Percentiles rank a stretch among this genome's conserved stretches.
phyloP scores from a whole-genome alignment of 768 basidiomycete species.

The Gloeophyllum trabeum region DNA sequence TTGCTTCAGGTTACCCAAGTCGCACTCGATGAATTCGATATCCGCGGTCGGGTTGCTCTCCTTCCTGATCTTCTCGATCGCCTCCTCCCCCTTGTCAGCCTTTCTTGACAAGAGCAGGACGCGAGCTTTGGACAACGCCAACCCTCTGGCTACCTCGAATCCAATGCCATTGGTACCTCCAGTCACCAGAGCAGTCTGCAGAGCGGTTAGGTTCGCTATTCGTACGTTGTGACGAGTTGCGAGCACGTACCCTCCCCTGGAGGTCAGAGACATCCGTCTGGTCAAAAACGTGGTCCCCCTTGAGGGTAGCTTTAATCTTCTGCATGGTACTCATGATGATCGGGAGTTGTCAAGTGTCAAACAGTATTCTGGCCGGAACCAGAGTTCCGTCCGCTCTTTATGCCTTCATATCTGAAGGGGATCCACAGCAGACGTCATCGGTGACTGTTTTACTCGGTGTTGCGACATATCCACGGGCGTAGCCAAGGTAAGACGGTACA shows the following conservation, averaged over 20 bases:
- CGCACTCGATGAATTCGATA: constrained; percentile 15
- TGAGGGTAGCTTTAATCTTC: neutral
- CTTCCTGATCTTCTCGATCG: constrained; percentile 13
- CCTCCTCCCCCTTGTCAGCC: constrained; percentile 13
- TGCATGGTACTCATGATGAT: no score
- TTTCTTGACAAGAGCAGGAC: constrained; percentile 15
- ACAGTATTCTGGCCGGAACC: no score
- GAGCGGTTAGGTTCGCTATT: neutral
- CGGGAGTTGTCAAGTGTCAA: no score
- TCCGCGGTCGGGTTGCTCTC: constrained; percentile 6
- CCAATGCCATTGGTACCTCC: constrained; percentile 19
- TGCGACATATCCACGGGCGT: no score
- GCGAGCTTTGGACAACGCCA: constrained; percentile 17
- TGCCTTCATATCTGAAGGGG: no score
- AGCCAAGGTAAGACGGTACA: no score
- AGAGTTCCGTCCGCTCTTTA: no score
- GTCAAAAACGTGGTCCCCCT: neutral
- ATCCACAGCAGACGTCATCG: no score
- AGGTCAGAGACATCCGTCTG: constrained; percentile 7
- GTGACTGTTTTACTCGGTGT: no score
- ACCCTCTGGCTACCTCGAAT: constrained; percentile 17
- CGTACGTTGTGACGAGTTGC: neutral
- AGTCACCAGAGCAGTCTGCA: constrained; percentile 18
- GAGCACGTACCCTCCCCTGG: constrained; percentile 6
- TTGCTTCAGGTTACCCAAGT: constrained; percentile 14